phyloP scores from a whole-genome alignment of 495 filamentous ascomycete genomes.

The Penicillium arizonense region DNA sequence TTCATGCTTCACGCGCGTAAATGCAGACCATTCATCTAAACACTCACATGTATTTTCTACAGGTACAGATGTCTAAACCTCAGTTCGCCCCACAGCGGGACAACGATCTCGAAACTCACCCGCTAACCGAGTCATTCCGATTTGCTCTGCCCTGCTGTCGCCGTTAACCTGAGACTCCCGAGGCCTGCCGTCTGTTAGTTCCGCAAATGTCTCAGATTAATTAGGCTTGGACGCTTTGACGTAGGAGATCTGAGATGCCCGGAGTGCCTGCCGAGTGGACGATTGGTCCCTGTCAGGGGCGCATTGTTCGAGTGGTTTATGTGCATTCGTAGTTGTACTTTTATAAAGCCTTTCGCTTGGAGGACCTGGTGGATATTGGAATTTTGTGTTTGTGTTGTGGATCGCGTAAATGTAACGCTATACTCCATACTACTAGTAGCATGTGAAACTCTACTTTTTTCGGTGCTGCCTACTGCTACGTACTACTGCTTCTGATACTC shows the following conservation, averaged over 20 bases:
- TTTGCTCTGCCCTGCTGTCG: constrained; percentile 21
- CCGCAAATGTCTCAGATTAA: constrained; percentile 23
- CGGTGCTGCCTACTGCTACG: no score
- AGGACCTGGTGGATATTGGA: no score
- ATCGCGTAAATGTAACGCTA: no score
- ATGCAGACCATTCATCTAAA: not conserved
- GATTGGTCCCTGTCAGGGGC: not conserved
- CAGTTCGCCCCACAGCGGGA: constrained; percentile 26
- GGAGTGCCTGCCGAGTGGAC: not conserved
- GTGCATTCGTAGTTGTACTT: not conserved
- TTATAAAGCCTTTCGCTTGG: constrained; percentile 9
- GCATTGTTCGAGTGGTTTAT: not conserved
- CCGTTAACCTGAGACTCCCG: constrained; percentile 22
- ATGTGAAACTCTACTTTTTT: no score
- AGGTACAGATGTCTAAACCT: not conserved
- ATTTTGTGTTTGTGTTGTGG: no score
- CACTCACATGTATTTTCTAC: not conserved
- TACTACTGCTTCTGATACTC: no score
- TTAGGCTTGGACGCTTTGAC: not conserved
- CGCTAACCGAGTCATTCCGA: constrained; percentile 29
- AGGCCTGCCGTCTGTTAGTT: constrained; percentile 18
- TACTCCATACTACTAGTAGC: no score
- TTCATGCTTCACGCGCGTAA: no score
- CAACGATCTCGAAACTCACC: constrained; percentile 28
- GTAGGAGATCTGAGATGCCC: not conserved